Evolutionary conservation across 306 rosid genomes (phyloP).

Genomic region (Alnus glutinosa): DNA sequence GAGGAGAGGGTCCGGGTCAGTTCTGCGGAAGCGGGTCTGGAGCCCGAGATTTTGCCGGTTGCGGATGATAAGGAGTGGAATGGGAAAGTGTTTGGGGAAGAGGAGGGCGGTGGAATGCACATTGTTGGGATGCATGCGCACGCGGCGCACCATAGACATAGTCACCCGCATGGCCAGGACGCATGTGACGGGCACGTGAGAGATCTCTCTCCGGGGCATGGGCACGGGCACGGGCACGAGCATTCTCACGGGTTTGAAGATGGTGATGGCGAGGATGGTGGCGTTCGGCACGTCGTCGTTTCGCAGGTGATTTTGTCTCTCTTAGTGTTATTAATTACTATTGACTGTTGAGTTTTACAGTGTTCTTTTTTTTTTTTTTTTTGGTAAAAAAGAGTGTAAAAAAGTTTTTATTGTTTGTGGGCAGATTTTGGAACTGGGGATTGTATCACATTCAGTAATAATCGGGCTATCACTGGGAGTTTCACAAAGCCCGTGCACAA

Average conservation of each 20-base stretch:
- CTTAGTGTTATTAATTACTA: background rate
- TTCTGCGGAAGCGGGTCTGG: constrained; percentile 36
- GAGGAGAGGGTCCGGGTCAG: constrained; percentile 54
- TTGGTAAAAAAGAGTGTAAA: too few species aligned
- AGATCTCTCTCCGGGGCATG: constrained; percentile 4
- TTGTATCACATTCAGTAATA: constrained; percentile 93
- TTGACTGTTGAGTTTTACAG: background rate
- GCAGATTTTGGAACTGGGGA: constrained; percentile 93
- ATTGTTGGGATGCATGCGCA: constrained; percentile 98
- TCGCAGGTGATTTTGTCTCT: constrained; percentile 60
- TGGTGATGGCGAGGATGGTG: constrained; percentile 47
- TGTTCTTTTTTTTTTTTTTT: too few species aligned
- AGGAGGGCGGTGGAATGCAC: constrained; percentile 92
- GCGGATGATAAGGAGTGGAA: constrained; percentile 32
- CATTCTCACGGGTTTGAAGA: constrained; percentile 47
- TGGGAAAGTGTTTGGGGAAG: constrained; percentile 79
- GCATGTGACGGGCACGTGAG: constrained; percentile 53
- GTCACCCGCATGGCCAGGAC: constrained; percentile 65
- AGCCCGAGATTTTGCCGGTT: constrained; percentile 28
- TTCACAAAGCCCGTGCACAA: constrained; percentile 87
- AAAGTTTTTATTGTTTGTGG: too few species aligned
- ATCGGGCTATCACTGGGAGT: constrained; percentile 88
- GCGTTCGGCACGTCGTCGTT: constrained; percentile 80
- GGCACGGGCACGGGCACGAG: constrained; percentile 34
- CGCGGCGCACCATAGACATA: constrained; percentile 83